phyloP scores from a whole-genome alignment of 2,329 filamentous ascomycete species.

The Ophiostoma perfectum region DNA sequence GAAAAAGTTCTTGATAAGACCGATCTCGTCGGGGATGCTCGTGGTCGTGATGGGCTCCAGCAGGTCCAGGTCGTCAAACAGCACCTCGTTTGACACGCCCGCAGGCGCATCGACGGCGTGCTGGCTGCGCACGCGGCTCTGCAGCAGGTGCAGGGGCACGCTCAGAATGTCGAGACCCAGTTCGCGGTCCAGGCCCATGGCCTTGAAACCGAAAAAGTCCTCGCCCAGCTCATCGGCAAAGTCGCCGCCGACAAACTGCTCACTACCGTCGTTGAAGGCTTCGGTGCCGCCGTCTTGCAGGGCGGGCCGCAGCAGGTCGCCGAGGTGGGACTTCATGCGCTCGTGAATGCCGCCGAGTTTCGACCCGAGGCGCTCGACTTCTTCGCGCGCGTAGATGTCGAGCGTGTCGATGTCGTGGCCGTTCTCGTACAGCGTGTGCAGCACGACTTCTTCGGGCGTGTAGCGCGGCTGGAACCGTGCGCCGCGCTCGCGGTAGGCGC shows the following conservation, averaged over 20 bases:
- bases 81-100: slow-evolving; percentile 51
- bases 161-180: slow-evolving; percentile 82
- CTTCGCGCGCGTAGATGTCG: slow-evolving; percentile 84
- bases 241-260: slow-evolving; percentile 93
- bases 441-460: slow-evolving; percentile 74
- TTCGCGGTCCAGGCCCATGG: slow-evolving; percentile 85
- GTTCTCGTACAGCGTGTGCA: slow-evolving; percentile 80
- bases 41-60: slow-evolving; percentile 75
- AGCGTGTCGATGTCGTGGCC: slow-evolving; percentile 76
- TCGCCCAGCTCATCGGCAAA: slow-evolving; percentile 97
- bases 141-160: slow-evolving; percentile 88
- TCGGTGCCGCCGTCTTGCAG: slow-evolving; percentile 74
- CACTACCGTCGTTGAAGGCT: slow-evolving; percentile 92
- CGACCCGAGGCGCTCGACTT: slow-evolving; percentile 76
- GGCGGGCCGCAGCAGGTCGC: slow-evolving; percentile 88
- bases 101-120: slow-evolving; percentile 68
- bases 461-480: slow-evolving; percentile 58
- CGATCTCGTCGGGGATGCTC: slow-evolving; percentile 73
- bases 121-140: slow-evolving; percentile 80
- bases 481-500: slow-evolving; percentile 38
- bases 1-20: slow-evolving; percentile 87
- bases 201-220: slow-evolving; percentile 98
- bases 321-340: slow-evolving; percentile 85
- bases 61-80: slow-evolving; percentile 63
- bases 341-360: slow-evolving; percentile 85